A percentile compares a stretch with the other conserved stretches of the same genome.
Evolutionary conservation across 345 rosid species (phyloP).

Genomic region (Ricinus communis): DNA sequence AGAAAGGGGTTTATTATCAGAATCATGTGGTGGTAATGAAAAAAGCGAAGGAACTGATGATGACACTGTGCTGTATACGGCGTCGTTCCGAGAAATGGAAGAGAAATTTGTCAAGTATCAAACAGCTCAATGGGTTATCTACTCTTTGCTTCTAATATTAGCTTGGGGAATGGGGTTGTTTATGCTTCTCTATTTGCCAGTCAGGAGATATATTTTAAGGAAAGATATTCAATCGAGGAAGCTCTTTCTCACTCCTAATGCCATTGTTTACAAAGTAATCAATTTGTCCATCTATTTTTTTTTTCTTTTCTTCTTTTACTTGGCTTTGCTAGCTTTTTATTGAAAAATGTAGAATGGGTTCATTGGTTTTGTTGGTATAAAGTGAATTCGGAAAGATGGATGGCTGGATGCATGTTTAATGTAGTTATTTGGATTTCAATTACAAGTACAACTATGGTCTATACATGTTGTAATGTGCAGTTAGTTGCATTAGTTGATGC

Average conservation of each 20-base stretch:
- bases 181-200: slow-evolving; percentile 63
- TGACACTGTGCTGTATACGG: slow-evolving; percentile 48
- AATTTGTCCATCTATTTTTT: not conserved
- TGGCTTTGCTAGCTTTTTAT: not conserved
- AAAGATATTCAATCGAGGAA: slow-evolving; percentile 58
- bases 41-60: slow-evolving; percentile 30
- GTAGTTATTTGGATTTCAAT: too few relatives aligned
- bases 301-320: too few relatives aligned
- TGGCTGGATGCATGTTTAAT: too few relatives aligned
- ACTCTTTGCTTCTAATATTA: slow-evolving; percentile 52
- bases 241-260: slow-evolving; percentile 61
- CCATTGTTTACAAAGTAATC: slow-evolving; percentile 63
- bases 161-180: slow-evolving; percentile 70
- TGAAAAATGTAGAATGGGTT: not conserved
- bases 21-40: slow-evolving; percentile 6
- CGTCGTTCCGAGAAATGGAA: slow-evolving; percentile 56
- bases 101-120: slow-evolving; percentile 53
- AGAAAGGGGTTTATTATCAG: slow-evolving; percentile 48
- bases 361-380: not conserved
- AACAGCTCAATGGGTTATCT: slow-evolving; percentile 56
- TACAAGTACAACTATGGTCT: not conserved
- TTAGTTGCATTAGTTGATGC: slow-evolving; percentile 2
- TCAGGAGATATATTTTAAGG: slow-evolving; percentile 54
- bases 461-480: not conserved
- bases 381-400: not conserved